Evolutionary conservation across 108 stramenopile genomes (phyloP).

Genomic region (Nannochloropsis oceanica): DNA sequence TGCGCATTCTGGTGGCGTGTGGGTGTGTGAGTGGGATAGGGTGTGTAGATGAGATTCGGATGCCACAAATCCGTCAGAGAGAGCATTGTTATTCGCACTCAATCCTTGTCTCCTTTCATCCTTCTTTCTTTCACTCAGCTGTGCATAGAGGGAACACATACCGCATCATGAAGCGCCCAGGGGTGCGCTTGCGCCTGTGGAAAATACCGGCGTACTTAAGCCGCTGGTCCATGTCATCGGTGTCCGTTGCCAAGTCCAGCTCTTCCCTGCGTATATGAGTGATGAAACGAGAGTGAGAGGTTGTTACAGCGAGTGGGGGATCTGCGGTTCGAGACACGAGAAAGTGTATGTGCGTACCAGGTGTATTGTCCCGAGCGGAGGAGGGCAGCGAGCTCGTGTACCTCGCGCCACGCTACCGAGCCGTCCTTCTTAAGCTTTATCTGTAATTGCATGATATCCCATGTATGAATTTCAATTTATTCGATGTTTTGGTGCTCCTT

Average conservation of each 20-base stretch:
- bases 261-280: no score
- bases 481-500: no score
- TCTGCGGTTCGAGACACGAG: no score
- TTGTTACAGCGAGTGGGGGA: no score
- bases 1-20: slow-evolving; percentile 32
- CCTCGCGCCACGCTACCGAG: slow-evolving; percentile 58
- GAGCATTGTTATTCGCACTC: not conserved
- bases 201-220: slow-evolving; percentile 83
- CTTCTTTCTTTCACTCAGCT: not conserved
- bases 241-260: not conserved
- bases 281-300: no score
- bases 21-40: not conserved
- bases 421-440: slow-evolving; percentile 58
- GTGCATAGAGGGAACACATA: not conserved
- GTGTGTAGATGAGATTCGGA: not conserved
- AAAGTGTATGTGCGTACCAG: slow-evolving; percentile 41
- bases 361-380: slow-evolving; percentile 62
- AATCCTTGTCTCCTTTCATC: not conserved
- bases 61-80: not conserved
- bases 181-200: slow-evolving; percentile 73
- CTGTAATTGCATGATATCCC: not conserved
- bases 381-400: slow-evolving; percentile 63
- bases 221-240: slow-evolving; percentile 63
- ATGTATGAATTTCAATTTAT: no score
- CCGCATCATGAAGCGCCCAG: slow-evolving; percentile 88